A percentile compares a stretch with the other conserved stretches of the same genome.
Conservation (phyloP, 2,329 filamentous ascomycete genomes). For the Lachnellula subtilissima region DNA sequence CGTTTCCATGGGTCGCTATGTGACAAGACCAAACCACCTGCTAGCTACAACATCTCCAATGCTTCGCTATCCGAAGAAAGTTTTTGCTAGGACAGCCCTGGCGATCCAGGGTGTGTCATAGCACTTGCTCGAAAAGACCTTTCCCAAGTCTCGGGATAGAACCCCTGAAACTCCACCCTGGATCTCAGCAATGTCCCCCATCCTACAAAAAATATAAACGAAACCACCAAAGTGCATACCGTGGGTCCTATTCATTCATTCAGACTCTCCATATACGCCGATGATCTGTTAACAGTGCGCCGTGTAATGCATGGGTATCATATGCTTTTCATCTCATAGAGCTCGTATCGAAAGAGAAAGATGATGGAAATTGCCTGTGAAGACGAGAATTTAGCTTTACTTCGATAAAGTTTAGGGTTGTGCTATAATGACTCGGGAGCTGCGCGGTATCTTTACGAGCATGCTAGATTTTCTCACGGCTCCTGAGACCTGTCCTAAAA, state of each 20-base stretch:
- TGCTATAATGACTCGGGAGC: too few relatives aligned
- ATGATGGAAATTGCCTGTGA: conserved; percentile 67
- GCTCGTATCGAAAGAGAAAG: conserved; percentile 64
- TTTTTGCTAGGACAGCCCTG: background rate
- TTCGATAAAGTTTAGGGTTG: too few relatives aligned
- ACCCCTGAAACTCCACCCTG: conserved; percentile 1
- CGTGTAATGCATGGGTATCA: conserved; percentile 27
- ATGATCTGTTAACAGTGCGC: conserved; percentile 1
- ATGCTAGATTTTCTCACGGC: too few relatives aligned
- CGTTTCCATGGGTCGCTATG: background rate
- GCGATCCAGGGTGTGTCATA: background rate
- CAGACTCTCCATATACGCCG: conserved; percentile 8
- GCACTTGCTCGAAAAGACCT: conserved; percentile 4
- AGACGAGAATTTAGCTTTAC: too few relatives aligned
- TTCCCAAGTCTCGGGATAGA: conserved; percentile 4
- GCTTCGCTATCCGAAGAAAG: background rate
- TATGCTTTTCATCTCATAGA: conserved; percentile 31
- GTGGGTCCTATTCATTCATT: background rate
- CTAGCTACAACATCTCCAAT: conserved; percentile 1
- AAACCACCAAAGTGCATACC: conserved; percentile 6
- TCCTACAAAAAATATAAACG: background rate
- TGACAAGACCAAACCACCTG: background rate
- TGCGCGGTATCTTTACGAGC: too few relatives aligned
- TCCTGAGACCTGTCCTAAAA: too few relatives aligned
- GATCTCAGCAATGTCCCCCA: conserved; percentile 2